Evolutionary conservation across 192 early-diverging fungal genomes (phyloP), one percentile per base, ranked within the genome.

Genomic region (Phlyctochytrium planicorne): DNA sequence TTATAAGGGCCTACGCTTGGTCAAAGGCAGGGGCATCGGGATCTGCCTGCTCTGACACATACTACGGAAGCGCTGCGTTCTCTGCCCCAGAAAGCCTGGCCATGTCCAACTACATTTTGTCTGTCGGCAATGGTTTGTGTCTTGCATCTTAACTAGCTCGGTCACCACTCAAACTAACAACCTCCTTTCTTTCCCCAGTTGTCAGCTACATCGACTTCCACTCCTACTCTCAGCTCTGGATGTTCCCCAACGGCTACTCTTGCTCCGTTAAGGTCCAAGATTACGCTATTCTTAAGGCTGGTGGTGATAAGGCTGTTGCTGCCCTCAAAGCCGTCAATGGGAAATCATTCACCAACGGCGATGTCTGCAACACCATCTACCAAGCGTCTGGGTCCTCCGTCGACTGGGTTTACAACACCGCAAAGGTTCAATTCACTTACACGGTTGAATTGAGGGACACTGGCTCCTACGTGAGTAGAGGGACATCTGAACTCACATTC

Each of bases 171-270:
- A 16, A n/a, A n/a, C n/a, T 30, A 60, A 47, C 27, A 55, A 30
- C 57, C 61, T 23, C 32, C n/a, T 65, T 29, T 16, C 35, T 10
- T 34, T n/a, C 30, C 2, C 37, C n/a, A n/a, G 25, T 30, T 4
- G 6, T 59, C 35, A 4, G 33, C 10, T 17, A 10, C 24, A 34
- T 16, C 2, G 1, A 59, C 30, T 75, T 82, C 52, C 83, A 87
- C 63, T 72, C 72, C 2, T 88, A 82, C 73, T 82, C 80, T 23
- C 82, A 88, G 65, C 63, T 84, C 34, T 87, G 82, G 74, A 80
- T 88, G 83, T 78, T 66, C 36, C 60, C 78, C 17, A 73, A 70
- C 37, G 78, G 70, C 31, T 74, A 71, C 30, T 53, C 52, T 52
- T 68, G 69, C 64, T 27, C 34, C 14, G 34, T 2, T 30, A 31